phyloP scores from a whole-genome alignment of 1,284 basidiomycete species.

The Sutorius eximius region DNA sequence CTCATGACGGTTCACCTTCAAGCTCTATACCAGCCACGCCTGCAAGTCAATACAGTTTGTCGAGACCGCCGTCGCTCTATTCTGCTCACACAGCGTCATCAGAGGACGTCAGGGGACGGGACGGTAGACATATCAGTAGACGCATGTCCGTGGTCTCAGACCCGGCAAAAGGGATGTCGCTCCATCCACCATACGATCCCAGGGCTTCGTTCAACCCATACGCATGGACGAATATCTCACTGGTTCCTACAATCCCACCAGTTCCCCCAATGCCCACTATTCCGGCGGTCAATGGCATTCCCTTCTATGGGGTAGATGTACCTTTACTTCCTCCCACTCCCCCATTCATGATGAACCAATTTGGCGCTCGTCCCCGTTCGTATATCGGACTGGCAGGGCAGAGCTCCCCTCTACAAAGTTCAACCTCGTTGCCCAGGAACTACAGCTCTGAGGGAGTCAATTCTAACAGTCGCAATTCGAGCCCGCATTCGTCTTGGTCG shows the following conservation, averaged over 20 bases:
- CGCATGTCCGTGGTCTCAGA: constrained; percentile 49
- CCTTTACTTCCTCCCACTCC: constrained; percentile 71
- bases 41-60: constrained; percentile 36
- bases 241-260: constrained; percentile 28
- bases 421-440: constrained; percentile 19
- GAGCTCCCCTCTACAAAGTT: constrained; percentile 22
- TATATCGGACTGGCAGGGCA: constrained; percentile 24
- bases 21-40: constrained; percentile 45
- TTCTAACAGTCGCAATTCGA: constrained; percentile 20
- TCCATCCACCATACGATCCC: constrained; percentile 36
- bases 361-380: constrained; percentile 30
- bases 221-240: constrained; percentile 31
- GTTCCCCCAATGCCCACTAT: constrained; percentile 31
- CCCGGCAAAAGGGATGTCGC: constrained; percentile 34
- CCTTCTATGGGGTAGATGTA: constrained; percentile 49
- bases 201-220: constrained; percentile 41
- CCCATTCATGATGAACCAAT: constrained; percentile 71
- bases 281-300: constrained; percentile 33
- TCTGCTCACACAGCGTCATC: constrained; percentile 50
- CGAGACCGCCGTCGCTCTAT: constrained; percentile 54
- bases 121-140: constrained; percentile 38
- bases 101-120: constrained; percentile 51
- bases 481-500: constrained; percentile 17
- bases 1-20: constrained; percentile 42
- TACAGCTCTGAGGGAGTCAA: constrained; percentile 27